These are phyloP conservation scores for Naganishia liquefaciens DNA, from an alignment of 1,284 basidiomycete genomes.

Conservation along the genomic window DNA sequence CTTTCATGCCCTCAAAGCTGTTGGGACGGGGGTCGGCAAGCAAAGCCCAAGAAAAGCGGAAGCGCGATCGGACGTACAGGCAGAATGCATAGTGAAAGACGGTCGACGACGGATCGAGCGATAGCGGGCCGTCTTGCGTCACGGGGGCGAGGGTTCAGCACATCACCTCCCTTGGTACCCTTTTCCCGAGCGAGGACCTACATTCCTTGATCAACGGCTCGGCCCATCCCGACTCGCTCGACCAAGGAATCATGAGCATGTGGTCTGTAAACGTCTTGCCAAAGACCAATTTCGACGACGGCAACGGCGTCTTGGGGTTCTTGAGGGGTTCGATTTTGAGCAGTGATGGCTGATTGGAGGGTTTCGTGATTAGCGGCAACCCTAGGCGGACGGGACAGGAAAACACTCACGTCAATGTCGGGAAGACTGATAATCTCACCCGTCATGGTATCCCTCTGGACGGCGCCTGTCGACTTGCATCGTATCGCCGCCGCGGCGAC, in stretches of 20 bases:
- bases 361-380: not conserved
- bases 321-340: slow-evolving; percentile 59
- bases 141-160: not conserved
- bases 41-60: not conserved
- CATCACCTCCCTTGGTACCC: no score
- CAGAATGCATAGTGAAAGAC: slow-evolving; percentile 87
- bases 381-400: not conserved
- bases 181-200: slow-evolving; percentile 50
- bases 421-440: slow-evolving; percentile 56
- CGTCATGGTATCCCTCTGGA: slow-evolving; percentile 55
- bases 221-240: slow-evolving; percentile 72
- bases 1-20: slow-evolving; percentile 92
- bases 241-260: slow-evolving; percentile 87
- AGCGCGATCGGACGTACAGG: slow-evolving; percentile 45
- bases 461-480: slow-evolving; percentile 18
- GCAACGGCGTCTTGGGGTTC: slow-evolving; percentile 53
- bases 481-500: not conserved
- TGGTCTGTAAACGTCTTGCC: slow-evolving; percentile 75
- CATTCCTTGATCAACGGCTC: slow-evolving; percentile 81
- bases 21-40: not conserved
- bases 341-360: slow-evolving; percentile 54
- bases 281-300: slow-evolving; percentile 56
- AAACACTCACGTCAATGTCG: slow-evolving; percentile 56
- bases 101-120: slow-evolving; percentile 77
- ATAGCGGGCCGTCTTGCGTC: slow-evolving; percentile 69